Evolutionary conservation across 1,284 basidiomycete species (phyloP).

Genomic region (Phlebopus sp.): DNA sequence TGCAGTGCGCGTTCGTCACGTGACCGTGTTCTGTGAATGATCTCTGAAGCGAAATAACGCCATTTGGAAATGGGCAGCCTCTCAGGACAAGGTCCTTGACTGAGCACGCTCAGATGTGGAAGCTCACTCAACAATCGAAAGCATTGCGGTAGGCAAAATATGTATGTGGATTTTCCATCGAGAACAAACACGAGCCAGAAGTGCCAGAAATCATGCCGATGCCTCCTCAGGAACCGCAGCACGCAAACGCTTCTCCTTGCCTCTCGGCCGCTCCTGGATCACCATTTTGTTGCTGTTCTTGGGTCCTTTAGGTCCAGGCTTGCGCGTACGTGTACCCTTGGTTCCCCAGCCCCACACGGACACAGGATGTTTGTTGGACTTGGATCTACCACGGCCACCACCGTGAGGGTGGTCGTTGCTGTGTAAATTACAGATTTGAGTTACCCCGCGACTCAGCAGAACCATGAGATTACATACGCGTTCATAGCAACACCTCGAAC

Average conservation of each 20-base stretch:
- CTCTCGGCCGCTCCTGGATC: conserved; percentile 82
- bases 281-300: conserved; percentile 96
- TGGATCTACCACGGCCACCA: conserved; percentile 97
- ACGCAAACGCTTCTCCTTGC: conserved; percentile 60
- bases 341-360: conserved; percentile 91
- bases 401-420: conserved; percentile 95
- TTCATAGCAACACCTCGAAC: conserved; percentile 99
- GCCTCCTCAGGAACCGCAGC: neutral
- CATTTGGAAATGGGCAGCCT: neutral
- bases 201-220: neutral
- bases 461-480: conserved; percentile 53
- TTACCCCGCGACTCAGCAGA: neutral
- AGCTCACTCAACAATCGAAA: too few relatives aligned
- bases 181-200: neutral
- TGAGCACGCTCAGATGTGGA: neutral
- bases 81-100: neutral
- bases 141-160: neutral
- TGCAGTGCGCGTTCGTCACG: conserved; percentile 25
- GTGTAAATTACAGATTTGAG: conserved; percentile 9
- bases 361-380: conserved; percentile 91
- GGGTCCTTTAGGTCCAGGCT: conserved; percentile 81
- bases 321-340: conserved; percentile 90
- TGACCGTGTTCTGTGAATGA: conserved; percentile 26
- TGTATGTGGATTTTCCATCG: too few relatives aligned
- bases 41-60: conserved; percentile 8